phyloP scores from a whole-genome alignment of 2,329 filamentous ascomycete genomes.

The Aspergillus ruber region DNA sequence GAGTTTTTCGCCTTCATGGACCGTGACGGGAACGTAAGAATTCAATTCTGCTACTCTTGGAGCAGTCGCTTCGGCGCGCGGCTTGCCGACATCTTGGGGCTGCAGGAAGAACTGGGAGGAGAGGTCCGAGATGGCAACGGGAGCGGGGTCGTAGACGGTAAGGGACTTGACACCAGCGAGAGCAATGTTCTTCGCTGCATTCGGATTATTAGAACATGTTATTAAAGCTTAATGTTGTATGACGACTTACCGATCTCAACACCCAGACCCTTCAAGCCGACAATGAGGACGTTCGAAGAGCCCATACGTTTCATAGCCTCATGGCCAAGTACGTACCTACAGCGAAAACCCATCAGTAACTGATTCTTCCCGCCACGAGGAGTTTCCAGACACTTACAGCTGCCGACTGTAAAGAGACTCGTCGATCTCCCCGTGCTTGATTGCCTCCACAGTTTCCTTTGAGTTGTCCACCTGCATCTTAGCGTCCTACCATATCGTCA shows the following conservation, averaged over 20 bases:
- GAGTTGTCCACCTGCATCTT: slow-evolving; percentile 59
- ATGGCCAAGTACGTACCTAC: slow-evolving; percentile 62
- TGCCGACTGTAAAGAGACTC: slow-evolving; percentile 63
- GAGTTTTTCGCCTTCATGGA: slow-evolving; percentile 61
- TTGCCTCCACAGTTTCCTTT: slow-evolving; percentile 52
- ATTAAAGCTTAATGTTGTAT: background rate
- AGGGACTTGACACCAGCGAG: slow-evolving; percentile 97
- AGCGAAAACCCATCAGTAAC: background rate
- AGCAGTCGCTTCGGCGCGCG: slow-evolving; percentile 76
- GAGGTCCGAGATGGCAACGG: slow-evolving; percentile 76
- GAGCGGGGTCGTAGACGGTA: slow-evolving; percentile 83
- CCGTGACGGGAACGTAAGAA: slow-evolving; percentile 83
- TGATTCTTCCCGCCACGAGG: background rate
- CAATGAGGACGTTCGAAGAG: slow-evolving; percentile 86
- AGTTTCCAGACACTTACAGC: slow-evolving; percentile 36
- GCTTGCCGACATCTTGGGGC: slow-evolving; percentile 81
- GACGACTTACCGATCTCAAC: slow-evolving; percentile 66
- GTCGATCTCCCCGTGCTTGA: slow-evolving; percentile 61
- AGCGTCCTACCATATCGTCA: slow-evolving; percentile 35
- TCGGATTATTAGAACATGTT: background rate
- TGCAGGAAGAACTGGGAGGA: slow-evolving; percentile 97
- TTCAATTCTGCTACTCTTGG: slow-evolving; percentile 92
- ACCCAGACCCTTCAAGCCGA: slow-evolving; percentile 87
- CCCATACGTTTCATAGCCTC: slow-evolving; percentile 98
- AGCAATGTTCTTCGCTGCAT: slow-evolving; percentile 84